phyloP scores from a whole-genome alignment of 1,139 yeast species.

The Pneumocystis jirovecii region DNA sequence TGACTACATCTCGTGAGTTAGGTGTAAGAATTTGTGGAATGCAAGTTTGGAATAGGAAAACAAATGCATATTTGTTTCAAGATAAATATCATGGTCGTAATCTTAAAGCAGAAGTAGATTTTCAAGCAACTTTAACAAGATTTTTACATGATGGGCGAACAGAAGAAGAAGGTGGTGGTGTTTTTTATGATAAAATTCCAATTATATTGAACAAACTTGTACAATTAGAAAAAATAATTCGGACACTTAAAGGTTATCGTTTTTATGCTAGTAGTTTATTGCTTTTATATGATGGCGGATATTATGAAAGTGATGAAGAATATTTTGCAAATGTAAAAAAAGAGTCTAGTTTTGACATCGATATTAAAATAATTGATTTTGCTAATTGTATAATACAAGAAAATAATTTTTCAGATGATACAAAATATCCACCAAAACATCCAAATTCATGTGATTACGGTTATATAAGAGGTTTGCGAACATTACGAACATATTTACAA shows the following conservation, averaged over 20 bases:
- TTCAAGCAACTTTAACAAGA: slow-evolving; percentile 55
- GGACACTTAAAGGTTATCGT: slow-evolving; percentile 57
- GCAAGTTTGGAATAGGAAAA: slow-evolving; percentile 44
- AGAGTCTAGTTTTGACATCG: slow-evolving; percentile 21
- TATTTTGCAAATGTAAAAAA: slow-evolving; percentile 1
- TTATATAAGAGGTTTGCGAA: slow-evolving; percentile 62
- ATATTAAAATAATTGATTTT: slow-evolving; percentile 77
- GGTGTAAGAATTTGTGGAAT: slow-evolving; percentile 95
- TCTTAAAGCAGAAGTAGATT: slow-evolving; percentile 58
- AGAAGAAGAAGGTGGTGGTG: slow-evolving; percentile 31
- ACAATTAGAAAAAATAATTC: slow-evolving; percentile 42
- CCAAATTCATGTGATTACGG: slow-evolving; percentile 60
- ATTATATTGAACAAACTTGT: slow-evolving; percentile 43
- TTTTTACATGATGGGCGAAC: slow-evolving; percentile 64
- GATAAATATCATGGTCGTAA: slow-evolving; percentile 89
- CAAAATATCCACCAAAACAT: slow-evolving; percentile 52
- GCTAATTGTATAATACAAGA: slow-evolving; percentile 83
- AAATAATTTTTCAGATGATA: slow-evolving; percentile 30
- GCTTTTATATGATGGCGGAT: slow-evolving; percentile 68
- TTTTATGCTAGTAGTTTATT: slow-evolving; percentile 82
- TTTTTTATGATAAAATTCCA: slow-evolving; percentile 51
- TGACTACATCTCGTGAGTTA: slow-evolving; percentile 63
- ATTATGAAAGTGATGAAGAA: slow-evolving; percentile 18
- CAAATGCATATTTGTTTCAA: slow-evolving; percentile 41
- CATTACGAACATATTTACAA: slow-evolving; percentile 47